A percentile compares a stretch with the other conserved stretches of the same genome.
These are phyloP conservation scores for Harringtonia lauricola DNA, from an alignment of 2,329 filamentous ascomycete species.

Conservation along the genomic window DNA sequence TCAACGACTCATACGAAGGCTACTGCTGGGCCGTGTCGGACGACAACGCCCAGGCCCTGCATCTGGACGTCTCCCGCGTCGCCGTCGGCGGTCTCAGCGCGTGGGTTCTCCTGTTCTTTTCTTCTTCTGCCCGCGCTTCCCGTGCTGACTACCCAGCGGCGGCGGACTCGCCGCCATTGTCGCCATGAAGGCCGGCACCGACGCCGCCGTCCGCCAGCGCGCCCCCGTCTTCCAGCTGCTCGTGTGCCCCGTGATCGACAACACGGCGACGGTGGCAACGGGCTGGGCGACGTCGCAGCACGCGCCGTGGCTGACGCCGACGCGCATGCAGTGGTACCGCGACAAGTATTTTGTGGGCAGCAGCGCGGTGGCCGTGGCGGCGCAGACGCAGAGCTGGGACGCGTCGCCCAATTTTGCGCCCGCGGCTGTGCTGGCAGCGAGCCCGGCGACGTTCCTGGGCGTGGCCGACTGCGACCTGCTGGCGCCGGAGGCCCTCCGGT, in stretches of 20 bases:
- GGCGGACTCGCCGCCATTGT: slow-evolving; percentile 3
- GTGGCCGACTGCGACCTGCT: slow-evolving; percentile 47
- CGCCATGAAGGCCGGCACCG: background rate
- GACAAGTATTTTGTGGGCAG: slow-evolving; percentile 33
- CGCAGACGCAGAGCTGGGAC: slow-evolving; percentile 32
- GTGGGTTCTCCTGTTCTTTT: slow-evolving; percentile 10
- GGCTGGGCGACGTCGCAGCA: slow-evolving; percentile 33
- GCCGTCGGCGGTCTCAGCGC: slow-evolving; percentile 19
- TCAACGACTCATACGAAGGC: slow-evolving; percentile 45
- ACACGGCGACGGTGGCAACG: slow-evolving; percentile 36
- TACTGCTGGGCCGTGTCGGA: slow-evolving; percentile 31
- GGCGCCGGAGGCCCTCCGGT: slow-evolving; percentile 39
- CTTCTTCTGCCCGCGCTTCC: background rate
- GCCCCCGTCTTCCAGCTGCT: slow-evolving; percentile 33
- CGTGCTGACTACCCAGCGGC: background rate
- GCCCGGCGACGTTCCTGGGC: slow-evolving; percentile 39
- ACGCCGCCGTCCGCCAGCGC: background rate
- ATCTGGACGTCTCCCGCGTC: slow-evolving; percentile 25
- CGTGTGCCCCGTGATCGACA: slow-evolving; percentile 46
- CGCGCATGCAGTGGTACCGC: slow-evolving; percentile 52
- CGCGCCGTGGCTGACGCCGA: slow-evolving; percentile 33
- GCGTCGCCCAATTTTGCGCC: slow-evolving; percentile 20
- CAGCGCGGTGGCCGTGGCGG: slow-evolving; percentile 28
- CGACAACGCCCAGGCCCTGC: slow-evolving; percentile 10
- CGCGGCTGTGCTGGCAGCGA: slow-evolving; percentile 38